Conservation (phyloP, 345 rosid species). For the Euphorbia peplus region DNA sequence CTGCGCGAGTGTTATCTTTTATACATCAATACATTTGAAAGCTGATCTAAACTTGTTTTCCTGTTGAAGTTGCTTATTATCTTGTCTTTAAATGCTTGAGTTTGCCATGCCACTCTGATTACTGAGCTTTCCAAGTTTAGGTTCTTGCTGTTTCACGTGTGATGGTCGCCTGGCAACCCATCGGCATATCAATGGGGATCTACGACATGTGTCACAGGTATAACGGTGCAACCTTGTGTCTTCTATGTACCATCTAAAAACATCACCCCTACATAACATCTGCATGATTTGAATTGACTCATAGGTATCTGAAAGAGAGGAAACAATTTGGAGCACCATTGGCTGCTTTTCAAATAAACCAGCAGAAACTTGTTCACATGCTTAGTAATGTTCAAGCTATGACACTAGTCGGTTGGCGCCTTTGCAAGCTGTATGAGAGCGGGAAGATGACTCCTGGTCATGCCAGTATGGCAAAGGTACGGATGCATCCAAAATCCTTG, state of each 20-base stretch:
- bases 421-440: slow-evolving; percentile 80
- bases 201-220: slow-evolving; percentile 98
- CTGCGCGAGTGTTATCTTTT: no score
- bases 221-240: not conserved
- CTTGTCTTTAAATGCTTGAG: not conserved
- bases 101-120: slow-evolving; percentile 2
- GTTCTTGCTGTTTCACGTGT: slow-evolving; percentile 94
- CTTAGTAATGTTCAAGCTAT: slow-evolving; percentile 90
- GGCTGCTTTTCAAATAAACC: slow-evolving; percentile 90
- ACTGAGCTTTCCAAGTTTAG: slow-evolving; percentile 28
- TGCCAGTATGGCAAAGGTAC: slow-evolving; percentile 97
- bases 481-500: not conserved
- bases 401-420: slow-evolving; percentile 92
- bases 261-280: not conserved
- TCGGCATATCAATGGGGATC: slow-evolving; percentile 90
- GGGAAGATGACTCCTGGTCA: slow-evolving; percentile 92
- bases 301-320: slow-evolving; percentile 85
- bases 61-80: not conserved
- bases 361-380: slow-evolving; percentile 87
- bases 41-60: not conserved
- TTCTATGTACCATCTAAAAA: not conserved
- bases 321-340: slow-evolving; percentile 96
- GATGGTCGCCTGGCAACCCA: slow-evolving; percentile 95
- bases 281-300: slow-evolving; percentile 19
- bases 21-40: not conserved